Evolutionary conservation across 306 rosid species (phyloP), one percentile per base, ranked within the genome.

Genomic region (Quercus alba): DNA sequence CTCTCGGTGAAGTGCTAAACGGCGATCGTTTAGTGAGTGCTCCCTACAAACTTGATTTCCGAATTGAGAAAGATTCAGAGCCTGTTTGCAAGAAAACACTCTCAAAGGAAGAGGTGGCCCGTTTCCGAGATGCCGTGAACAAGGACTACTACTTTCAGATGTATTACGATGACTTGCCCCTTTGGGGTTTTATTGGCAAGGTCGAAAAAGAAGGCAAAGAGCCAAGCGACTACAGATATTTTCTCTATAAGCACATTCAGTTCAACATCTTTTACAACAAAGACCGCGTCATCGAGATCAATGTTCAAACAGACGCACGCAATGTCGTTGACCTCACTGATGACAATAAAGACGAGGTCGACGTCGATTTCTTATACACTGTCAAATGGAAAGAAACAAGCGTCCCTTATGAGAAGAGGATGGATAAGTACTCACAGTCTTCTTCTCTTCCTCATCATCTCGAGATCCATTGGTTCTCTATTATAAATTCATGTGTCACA

Each of bases 381-480:
- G 97, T 84, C 9, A 89, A 90, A 76, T 94, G 99, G 99, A 90
- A 86, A 86, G 97, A 94, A 81, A 90, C 91, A 19, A 76, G 58
- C 78, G 88, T 78, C 5, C 93, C 97, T 1, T 94, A 90, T 13
- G 97, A 91, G 35, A 94, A 94, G 86, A 77, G 99, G 81, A 94
- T 90, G 99, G 95, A 94, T 41, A 87, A 87, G 86, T 91, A 93
- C 63, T 87, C 92, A 1, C 89, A 81, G 49, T 89, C 97, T 0
- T 93, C 93, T 5, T 91, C 97, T 0, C 79, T 91, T 51, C 93
- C 97, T 17, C 98, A 86, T 82, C 97, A 92, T 82, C 80, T 94
- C 86, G 98, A 94, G 83, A 92, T 92, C 81, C 97, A 92, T 75
- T 94, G 97, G 99, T 94, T 93, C 80, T 92, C 95, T 23, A 93